A percentile compares a stretch with the other conserved stretches of the same genome.
Evolutionary conservation across 768 basidiomycete species (phyloP).

Genomic region (Podaxis sp.): DNA sequence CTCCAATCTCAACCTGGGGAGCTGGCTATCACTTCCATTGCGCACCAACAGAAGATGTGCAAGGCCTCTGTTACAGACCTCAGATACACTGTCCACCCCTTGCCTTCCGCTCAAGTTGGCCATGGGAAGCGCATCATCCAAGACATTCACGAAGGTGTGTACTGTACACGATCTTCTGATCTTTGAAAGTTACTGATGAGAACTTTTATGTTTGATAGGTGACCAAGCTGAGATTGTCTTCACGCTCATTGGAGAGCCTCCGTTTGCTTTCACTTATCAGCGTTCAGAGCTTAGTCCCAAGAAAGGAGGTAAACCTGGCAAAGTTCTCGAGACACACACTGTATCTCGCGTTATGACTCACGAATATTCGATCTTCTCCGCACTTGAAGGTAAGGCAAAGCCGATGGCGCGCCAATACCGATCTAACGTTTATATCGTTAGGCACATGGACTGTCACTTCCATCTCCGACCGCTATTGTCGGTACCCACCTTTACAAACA

Average conservation of each 20-base stretch:
- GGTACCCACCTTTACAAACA: constrained; percentile 77
- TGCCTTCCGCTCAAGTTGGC: constrained; percentile 88
- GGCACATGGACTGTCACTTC: constrained; percentile 93
- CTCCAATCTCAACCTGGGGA: constrained; percentile 79
- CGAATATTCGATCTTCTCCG: constrained; percentile 90
- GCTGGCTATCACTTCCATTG: constrained; percentile 84
- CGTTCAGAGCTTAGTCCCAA: constrained; percentile 68
- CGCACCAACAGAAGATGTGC: constrained; percentile 92
- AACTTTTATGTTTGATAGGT: constrained; percentile 41
- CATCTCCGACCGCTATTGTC: constrained; percentile 86
- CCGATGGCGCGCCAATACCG: not conserved
- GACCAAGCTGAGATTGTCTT: constrained; percentile 95
- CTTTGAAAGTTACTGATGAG: not conserved
- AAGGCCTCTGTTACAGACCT: constrained; percentile 79
- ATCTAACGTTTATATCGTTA: constrained; percentile 24
- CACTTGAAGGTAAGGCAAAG: constrained; percentile 70
- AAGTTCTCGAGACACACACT: constrained; percentile 90
- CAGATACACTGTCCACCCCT: constrained; percentile 68
- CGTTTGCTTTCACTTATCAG: constrained; percentile 96
- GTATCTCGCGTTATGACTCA: constrained; percentile 74
- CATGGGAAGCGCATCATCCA: constrained; percentile 81
- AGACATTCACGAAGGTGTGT: constrained; percentile 85
- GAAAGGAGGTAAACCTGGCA: constrained; percentile 70
- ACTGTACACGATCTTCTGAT: not conserved
- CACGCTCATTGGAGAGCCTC: constrained; percentile 86